phyloP scores from a whole-genome alignment of 2,329 filamentous ascomycete genomes.

The Colletotrichum shisoi region DNA sequence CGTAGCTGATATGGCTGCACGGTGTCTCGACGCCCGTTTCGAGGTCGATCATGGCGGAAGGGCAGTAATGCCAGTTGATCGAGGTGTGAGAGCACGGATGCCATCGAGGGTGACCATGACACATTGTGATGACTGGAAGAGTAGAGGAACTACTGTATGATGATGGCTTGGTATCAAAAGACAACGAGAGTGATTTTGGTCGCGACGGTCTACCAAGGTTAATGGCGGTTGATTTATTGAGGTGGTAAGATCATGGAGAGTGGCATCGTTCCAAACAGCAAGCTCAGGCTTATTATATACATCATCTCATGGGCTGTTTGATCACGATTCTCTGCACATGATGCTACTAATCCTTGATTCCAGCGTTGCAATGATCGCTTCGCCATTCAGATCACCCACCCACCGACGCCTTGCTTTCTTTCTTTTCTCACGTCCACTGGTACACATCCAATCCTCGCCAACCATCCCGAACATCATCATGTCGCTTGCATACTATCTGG shows the following conservation, averaged over 20 bases:
- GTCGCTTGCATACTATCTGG: not conserved
- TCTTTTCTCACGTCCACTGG: conserved; percentile 24
- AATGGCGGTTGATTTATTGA: not conserved
- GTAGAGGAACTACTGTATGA: too few species aligned
- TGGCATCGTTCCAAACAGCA: conserved; percentile 1
- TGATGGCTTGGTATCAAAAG: too few species aligned
- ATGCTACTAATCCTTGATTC: not conserved
- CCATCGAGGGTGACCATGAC: conserved; percentile 61
- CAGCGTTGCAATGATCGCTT: conserved; percentile 27
- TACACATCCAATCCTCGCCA: conserved; percentile 26
- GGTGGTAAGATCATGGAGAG: not conserved
- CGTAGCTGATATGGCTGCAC: conserved; percentile 59
- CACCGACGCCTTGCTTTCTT: conserved; percentile 40
- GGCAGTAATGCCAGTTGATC: conserved; percentile 64
- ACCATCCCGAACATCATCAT: conserved; percentile 31
- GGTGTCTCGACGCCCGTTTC: conserved; percentile 59
- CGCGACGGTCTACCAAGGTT: too few species aligned
- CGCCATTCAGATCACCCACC: conserved; percentile 30
- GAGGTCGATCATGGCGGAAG: conserved; percentile 58
- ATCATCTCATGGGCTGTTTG: not conserved
- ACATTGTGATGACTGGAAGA: conserved; percentile 52
- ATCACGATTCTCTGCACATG: not conserved
- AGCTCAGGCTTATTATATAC: conserved; percentile 33
- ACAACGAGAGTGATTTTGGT: not conserved
- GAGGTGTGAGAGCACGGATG: conserved; percentile 64